Evolutionary conservation across 192 early-diverging fungal species (phyloP).

Genomic region (Gorgonomyces haynaldii): DNA sequence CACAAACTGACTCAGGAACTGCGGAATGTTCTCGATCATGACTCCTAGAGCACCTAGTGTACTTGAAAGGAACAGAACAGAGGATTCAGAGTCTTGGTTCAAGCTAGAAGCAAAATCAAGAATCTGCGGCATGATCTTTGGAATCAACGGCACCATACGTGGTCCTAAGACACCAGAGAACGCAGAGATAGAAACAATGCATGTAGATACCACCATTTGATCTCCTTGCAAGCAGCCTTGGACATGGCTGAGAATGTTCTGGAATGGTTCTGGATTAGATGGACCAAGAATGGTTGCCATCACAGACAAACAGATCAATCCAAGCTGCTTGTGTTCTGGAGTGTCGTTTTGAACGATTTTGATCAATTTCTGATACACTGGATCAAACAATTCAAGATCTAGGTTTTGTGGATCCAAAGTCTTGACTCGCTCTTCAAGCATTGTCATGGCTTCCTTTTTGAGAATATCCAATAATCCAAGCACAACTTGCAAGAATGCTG

Average conservation of each 20-base stretch:
- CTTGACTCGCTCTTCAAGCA: constrained; percentile 59
- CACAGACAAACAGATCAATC: constrained; percentile 65
- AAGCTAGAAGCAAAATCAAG: constrained; percentile 20
- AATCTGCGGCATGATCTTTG: constrained; percentile 71
- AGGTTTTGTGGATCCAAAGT: constrained; percentile 35
- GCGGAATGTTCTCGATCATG: constrained; percentile 51
- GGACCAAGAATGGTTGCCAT: constrained; percentile 56
- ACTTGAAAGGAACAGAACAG: constrained; percentile 34
- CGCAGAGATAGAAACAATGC: constrained; percentile 48
- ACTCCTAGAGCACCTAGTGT: constrained; percentile 38
- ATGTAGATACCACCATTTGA: constrained; percentile 15
- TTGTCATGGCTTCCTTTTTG: constrained; percentile 59
- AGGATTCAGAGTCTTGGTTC: constrained; percentile 4
- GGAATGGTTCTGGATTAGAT: constrained; percentile 50
- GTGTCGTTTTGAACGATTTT: constrained; percentile 23
- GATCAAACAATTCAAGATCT: constrained; percentile 30
- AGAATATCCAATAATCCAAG: constrained; percentile 45
- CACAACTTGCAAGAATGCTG: constrained; percentile 63
- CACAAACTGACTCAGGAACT: constrained; percentile 66
- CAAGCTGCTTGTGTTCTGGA: constrained; percentile 57
- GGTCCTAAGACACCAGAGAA: constrained; percentile 57
- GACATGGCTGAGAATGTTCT: constrained; percentile 30
- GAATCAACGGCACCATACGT: constrained; percentile 64
- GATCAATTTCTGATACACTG: constrained; percentile 27
- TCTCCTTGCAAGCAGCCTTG: constrained; percentile 9